Evolutionary conservation across 768 basidiomycete genomes (phyloP).

Genomic region (Mycena chlorophos): DNA sequence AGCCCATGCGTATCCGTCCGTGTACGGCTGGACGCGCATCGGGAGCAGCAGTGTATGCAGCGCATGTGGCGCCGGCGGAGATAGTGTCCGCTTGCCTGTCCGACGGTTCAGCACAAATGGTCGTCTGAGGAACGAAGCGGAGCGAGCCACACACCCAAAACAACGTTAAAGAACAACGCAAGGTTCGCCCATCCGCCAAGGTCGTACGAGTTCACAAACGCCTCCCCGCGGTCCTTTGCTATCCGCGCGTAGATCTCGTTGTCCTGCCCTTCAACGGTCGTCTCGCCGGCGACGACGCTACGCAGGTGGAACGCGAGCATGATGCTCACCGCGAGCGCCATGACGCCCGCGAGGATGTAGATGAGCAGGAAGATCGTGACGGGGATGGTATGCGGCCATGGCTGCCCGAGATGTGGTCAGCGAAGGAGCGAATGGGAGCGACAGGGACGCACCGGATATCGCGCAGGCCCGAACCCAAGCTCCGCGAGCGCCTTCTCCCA

Average conservation of each 20-base stretch:
- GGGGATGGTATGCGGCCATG: slow-evolving; percentile 67
- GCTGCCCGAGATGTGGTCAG: slow-evolving; percentile 21
- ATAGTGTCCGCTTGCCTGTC: slow-evolving; percentile 69
- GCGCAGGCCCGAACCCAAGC: slow-evolving; percentile 47
- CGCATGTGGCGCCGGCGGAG: slow-evolving; percentile 54
- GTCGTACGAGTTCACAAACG: slow-evolving; percentile 90
- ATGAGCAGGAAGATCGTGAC: slow-evolving; percentile 69
- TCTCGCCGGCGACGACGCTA: slow-evolving; percentile 74
- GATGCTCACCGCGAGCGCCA: slow-evolving; percentile 71
- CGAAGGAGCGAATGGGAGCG: neutral
- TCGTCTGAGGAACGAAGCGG: neutral
- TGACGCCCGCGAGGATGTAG: slow-evolving; percentile 73
- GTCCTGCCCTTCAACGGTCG: slow-evolving; percentile 88
- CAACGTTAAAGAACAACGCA: slow-evolving; percentile 86
- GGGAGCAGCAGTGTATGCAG: slow-evolving; percentile 81
- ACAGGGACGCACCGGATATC: slow-evolving; percentile 36
- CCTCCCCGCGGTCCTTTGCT: slow-evolving; percentile 62
- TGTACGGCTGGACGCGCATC: slow-evolving; percentile 73
- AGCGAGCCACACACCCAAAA: neutral
- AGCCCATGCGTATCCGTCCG: slow-evolving; percentile 83
- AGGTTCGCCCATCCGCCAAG: slow-evolving; percentile 79
- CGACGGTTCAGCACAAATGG: neutral
- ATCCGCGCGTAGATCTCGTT: slow-evolving; percentile 71
- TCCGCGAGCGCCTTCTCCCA: slow-evolving; percentile 59
- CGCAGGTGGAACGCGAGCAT: slow-evolving; percentile 77